phyloP scores from a whole-genome alignment of 345 rosid genomes.

The Aegle marmelos region DNA sequence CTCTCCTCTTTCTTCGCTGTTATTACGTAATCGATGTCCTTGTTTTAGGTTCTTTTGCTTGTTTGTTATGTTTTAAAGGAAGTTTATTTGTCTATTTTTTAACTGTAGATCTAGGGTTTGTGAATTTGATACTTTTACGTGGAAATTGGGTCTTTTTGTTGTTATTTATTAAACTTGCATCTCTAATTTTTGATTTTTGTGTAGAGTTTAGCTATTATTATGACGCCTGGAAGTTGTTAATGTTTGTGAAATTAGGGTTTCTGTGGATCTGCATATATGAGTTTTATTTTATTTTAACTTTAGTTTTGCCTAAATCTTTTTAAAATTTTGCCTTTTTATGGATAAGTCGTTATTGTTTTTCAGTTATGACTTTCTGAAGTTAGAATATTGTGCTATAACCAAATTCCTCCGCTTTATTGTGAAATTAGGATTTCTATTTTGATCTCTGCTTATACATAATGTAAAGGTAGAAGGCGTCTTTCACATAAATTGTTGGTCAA shows the following conservation, averaged over 20 bases:
- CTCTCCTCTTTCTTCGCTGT: background rate
- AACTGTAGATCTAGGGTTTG: constrained; percentile 23
- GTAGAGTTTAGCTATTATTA: background rate
- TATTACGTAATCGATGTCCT: too few relatives aligned
- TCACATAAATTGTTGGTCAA: too few relatives aligned
- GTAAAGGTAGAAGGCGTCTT: too few relatives aligned
- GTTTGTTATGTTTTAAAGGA: background rate
- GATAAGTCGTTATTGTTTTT: background rate
- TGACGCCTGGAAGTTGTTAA: background rate
- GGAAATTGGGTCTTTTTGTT: background rate
- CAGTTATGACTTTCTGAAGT: background rate
- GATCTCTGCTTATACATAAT: too few relatives aligned
- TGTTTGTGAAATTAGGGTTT: background rate
- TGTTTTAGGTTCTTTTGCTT: background rate
- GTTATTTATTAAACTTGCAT: too few relatives aligned
- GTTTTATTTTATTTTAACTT: background rate
- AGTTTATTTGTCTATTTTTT: background rate
- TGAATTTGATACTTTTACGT: background rate
- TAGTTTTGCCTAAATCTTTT: background rate
- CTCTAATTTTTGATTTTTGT: background rate
- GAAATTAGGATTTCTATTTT: background rate
- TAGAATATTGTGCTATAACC: background rate
- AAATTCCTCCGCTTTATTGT: background rate
- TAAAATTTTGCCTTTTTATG: background rate
- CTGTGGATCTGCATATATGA: background rate